A percentile compares a stretch with the other conserved stretches of the same genome.
phyloP scores from a whole-genome alignment of 164 flowering plant species.

The Macadamia integrifolia region DNA sequence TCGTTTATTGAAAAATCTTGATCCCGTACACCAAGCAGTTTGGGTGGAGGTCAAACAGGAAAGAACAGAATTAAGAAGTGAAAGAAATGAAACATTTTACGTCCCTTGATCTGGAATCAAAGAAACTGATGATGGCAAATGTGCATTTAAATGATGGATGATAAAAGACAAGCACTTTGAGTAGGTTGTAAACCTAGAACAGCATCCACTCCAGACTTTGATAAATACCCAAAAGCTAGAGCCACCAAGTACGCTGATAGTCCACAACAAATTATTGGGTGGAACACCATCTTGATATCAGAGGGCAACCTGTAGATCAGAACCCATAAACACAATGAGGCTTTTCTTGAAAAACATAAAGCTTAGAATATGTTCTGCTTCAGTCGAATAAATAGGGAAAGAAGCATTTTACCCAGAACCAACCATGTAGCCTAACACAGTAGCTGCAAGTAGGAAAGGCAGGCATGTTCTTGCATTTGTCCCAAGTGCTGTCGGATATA shows the following conservation, averaged over 20 bases:
- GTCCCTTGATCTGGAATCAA: too few species aligned
- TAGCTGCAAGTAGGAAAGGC: slow-evolving; percentile 87
- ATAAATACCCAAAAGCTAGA: slow-evolving; percentile 63
- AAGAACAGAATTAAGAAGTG: too few species aligned
- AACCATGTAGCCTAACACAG: slow-evolving; percentile 83
- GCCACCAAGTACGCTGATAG: slow-evolving; percentile 82
- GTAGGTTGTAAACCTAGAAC: slow-evolving; percentile 56
- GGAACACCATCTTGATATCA: slow-evolving; percentile 65
- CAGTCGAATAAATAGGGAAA: not conserved
- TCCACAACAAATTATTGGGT: slow-evolving; percentile 90
- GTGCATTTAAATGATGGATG: too few species aligned
- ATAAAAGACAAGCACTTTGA: not conserved
- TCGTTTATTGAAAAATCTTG: too few species aligned
- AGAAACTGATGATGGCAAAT: too few species aligned
- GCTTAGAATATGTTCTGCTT: not conserved
- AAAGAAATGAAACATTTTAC: too few species aligned
- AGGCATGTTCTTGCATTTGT: slow-evolving; percentile 82
- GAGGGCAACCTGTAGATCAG: slow-evolving; percentile 61
- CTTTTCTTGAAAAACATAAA: not conserved
- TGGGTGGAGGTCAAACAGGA: too few species aligned
- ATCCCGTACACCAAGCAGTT: too few species aligned
- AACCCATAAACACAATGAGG: not conserved
- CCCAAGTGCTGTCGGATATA: slow-evolving; percentile 65
- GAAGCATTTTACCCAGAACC: slow-evolving; percentile 67
- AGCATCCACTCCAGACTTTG: slow-evolving; percentile 67